Conservation (phyloP, 352 stramenopile species). For the Phytophthora kernoviae region DNA sequence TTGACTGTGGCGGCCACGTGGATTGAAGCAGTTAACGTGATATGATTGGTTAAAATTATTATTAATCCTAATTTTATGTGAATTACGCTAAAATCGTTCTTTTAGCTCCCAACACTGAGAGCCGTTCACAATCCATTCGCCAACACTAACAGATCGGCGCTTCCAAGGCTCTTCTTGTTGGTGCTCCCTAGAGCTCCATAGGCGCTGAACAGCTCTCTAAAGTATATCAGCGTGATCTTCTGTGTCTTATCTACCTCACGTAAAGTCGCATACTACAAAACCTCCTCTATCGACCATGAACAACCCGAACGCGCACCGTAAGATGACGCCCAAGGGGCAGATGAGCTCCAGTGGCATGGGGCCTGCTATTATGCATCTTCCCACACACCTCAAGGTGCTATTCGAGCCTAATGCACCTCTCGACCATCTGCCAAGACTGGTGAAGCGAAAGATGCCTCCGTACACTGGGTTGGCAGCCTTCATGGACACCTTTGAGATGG, state of each 20-base stretch:
- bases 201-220: neutral
- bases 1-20: conserved; percentile 3
- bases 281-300: conserved; percentile 29
- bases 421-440: conserved; percentile 68
- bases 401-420: conserved; percentile 84
- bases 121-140: neutral
- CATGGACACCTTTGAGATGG: conserved; percentile 57
- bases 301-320: conserved; percentile 76
- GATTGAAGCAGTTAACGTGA: neutral
- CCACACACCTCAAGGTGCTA: conserved; percentile 76
- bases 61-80: neutral
- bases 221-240: neutral
- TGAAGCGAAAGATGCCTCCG: conserved; percentile 89
- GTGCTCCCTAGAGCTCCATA: conserved; percentile 7
- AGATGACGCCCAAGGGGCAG: conserved; percentile 90
- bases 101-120: neutral
- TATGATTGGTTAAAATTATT: neutral
- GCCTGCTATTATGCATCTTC: conserved; percentile 80
- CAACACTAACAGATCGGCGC: conserved; percentile 21
- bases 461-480: conserved; percentile 67
- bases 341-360: conserved; percentile 90
- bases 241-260: conserved; percentile 5
- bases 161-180: neutral
- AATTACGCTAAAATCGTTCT: neutral
- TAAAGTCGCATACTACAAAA: neutral